Evolutionary conservation across 208 protist species (phyloP), one percentile per base, ranked within the genome.

Genomic region (Novymonas esmeraldas): DNA sequence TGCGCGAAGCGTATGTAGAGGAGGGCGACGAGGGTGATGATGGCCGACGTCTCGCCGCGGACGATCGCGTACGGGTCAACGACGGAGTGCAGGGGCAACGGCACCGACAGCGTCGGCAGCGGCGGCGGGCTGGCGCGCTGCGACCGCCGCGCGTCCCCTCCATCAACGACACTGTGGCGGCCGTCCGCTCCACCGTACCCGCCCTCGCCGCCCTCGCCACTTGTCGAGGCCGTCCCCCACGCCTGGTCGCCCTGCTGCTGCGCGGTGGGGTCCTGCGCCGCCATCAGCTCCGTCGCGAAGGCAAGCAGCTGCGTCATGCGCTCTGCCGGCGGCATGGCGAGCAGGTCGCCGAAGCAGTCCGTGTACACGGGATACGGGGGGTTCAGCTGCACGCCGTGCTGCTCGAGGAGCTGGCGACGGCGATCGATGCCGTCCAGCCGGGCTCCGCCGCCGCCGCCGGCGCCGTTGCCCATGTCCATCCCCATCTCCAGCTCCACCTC

Each of bases 1-100:
- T 96, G 89, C 9, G 91, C 51, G 55, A 96, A 96, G 54, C 91
- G 86, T 9, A 85, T 78, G 76, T 96, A 96, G 26, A 96, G 73
- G n/a, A 96, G 78, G 10, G 89, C 79, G 18, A 96, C 24, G 51
- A 96, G 70, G 6, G 91, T 96, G 49, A 95, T 56, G 11, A 84
- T 52, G 2, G 89, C 64, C 41, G 75, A 52, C 3, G 78, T 72
- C 77, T 93, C 88, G 28, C 91, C 91, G 34, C 78, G 70, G 28
- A 82, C 73, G 22, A 96, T 59, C 9, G 87, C 81, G 62, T 90
- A 83, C 1, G 91, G 85, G 57, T 96, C 87, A 39, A 95, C 70
- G 10, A 93, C 76, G 69, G 91, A 82, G 56, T 85, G 78, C 56
- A 96, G 64, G 20, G 90, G 79, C 1, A 94, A 49, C 49, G 79